phyloP scores from a whole-genome alignment of 148 eudicot genomes.

The Cornus suecica region DNA sequence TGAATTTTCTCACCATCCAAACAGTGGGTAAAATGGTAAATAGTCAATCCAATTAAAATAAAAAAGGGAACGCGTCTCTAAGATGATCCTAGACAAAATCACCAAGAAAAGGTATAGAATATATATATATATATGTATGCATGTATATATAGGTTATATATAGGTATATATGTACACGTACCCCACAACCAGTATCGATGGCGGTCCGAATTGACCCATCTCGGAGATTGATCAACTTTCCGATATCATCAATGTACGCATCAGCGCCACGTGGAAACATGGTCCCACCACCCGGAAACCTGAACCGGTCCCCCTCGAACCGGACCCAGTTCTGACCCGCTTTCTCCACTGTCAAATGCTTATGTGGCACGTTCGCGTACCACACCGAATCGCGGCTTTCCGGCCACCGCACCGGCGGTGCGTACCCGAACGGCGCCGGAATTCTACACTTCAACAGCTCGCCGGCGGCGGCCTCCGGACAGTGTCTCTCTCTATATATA shows the following conservation, averaged over 20 bases:
- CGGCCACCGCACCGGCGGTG: constrained; percentile 79
- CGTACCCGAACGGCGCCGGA: constrained; percentile 72
- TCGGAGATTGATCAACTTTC: constrained; percentile 47
- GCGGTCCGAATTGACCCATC: constrained; percentile 83
- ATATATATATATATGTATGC: neutral
- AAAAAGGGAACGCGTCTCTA: neutral
- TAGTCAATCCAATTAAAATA: neutral
- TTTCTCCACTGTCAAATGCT: constrained; percentile 84
- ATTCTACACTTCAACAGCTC: constrained; percentile 56
- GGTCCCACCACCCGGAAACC: constrained; percentile 91
- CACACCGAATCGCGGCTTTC: constrained; percentile 64
- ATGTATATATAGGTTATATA: neutral
- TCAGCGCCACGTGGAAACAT: constrained; percentile 86
- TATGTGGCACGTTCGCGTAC: constrained; percentile 92
- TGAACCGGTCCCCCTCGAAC: constrained; percentile 74
- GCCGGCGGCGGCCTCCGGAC: constrained; percentile 41
- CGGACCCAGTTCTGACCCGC: constrained; percentile 95
- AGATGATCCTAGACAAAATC: neutral
- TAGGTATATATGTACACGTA: constrained; percentile 26
- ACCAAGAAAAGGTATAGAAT: neutral
- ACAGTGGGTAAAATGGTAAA: constrained; percentile 1
- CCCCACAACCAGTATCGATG: constrained; percentile 97
- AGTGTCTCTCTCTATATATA: constrained; percentile 71
- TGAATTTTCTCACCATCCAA: constrained; percentile 11
- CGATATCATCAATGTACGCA: constrained; percentile 83